phyloP scores from a whole-genome alignment of 1,284 basidiomycete species.

The Coniferiporia weirii region DNA sequence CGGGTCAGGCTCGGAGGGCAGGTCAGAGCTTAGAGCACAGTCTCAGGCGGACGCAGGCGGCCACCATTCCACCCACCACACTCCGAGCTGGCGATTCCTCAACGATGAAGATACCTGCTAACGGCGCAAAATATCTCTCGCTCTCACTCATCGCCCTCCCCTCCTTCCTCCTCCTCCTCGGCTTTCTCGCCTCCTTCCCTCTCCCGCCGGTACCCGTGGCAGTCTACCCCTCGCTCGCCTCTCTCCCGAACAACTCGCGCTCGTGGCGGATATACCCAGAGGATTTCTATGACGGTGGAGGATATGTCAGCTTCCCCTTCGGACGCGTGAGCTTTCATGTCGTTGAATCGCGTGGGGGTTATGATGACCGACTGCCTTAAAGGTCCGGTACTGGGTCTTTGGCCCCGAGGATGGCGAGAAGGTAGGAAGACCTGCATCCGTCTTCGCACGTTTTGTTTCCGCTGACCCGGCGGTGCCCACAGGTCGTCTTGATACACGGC shows the following conservation, averaged over 20 bases:
- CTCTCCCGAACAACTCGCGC: constrained; percentile 44
- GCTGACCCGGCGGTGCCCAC: neutral
- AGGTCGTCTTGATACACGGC: constrained; percentile 75
- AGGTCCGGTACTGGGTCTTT: constrained; percentile 71
- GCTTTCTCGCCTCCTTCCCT: constrained; percentile 61
- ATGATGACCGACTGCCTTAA: constrained; percentile 9
- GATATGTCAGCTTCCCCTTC: constrained; percentile 56
- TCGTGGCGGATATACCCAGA: constrained; percentile 70
- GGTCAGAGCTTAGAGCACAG: too few relatives aligned
- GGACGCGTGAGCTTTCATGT: constrained; percentile 42
- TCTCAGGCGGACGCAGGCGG: too few relatives aligned
- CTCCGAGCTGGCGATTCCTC: neutral
- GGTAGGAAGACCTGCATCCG: constrained; percentile 33
- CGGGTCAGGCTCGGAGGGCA: too few relatives aligned
- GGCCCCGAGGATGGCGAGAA: constrained; percentile 65
- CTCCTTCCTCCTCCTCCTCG: constrained; percentile 50
- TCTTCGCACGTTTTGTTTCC: neutral
- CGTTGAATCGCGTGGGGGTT: constrained; percentile 11
- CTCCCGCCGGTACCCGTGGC: constrained; percentile 43
- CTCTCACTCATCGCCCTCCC: constrained; percentile 54
- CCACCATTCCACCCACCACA: neutral
- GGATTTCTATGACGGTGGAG: constrained; percentile 58
- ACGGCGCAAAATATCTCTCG: constrained; percentile 33
- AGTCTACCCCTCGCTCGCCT: constrained; percentile 54
- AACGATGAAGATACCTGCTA: neutral